Evolutionary conservation across 2,329 filamentous ascomycete species (phyloP).

Genomic region (Ceratocystis lukuohia): DNA sequence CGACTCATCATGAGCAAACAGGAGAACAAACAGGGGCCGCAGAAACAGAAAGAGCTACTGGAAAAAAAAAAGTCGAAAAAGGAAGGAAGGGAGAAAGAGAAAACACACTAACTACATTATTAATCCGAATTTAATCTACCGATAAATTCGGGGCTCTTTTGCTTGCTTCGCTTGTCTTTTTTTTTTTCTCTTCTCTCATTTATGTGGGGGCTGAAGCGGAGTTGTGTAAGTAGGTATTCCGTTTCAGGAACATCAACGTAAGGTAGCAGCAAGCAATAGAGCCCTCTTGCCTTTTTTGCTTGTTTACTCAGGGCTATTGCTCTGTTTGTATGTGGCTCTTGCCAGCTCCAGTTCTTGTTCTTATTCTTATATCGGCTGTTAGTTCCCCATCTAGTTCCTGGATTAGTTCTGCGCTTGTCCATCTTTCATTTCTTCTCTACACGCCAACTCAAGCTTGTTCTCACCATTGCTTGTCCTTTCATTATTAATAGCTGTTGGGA

Average conservation of each 20-base stretch:
- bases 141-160: background rate
- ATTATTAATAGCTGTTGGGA: background rate
- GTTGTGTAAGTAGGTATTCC: background rate
- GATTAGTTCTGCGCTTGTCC: background rate
- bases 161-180: background rate
- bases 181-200: background rate
- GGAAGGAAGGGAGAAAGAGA: background rate
- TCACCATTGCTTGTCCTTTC: background rate
- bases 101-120: background rate
- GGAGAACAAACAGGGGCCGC: background rate
- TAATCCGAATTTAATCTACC: background rate
- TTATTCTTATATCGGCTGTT: conserved; percentile 9
- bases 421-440: background rate
- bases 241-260: background rate
- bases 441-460: background rate
- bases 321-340: no score
- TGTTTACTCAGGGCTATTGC: no score
- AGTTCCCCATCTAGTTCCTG: background rate
- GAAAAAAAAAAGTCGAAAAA: background rate
- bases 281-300: no score
- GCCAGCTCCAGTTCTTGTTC: background rate
- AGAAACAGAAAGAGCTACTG: background rate
- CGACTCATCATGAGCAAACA: no score
- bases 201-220: background rate
- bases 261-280: no score